Evolutionary conservation across 768 basidiomycete genomes (phyloP), one percentile per base, ranked within the genome.

Genomic region (Rhizopogon rudus): DNA sequence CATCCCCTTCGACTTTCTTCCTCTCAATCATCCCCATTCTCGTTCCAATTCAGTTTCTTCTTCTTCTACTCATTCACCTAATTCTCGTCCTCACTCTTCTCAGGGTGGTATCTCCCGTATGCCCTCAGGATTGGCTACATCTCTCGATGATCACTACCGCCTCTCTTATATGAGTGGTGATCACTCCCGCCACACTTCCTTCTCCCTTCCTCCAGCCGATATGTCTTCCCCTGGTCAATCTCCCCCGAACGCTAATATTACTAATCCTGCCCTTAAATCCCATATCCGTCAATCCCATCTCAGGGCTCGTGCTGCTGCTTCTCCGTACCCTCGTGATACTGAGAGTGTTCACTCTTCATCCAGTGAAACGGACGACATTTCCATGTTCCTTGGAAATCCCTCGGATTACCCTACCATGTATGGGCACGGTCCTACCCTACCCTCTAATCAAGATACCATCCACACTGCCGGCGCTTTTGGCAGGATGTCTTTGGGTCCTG

Each of bases 341-440:
- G 88, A 91, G 75, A 87, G 86, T 66, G 87, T 91, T 59, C 88
- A 92, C 64, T 91, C 90, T 10, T 91, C 89, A 42, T 91, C 88
- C 52, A 87, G 85, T 72, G 91, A 93, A 74, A 86, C 90, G n/a
- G 91, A 93, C 62, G 91, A 93, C 67, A 78, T 91, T 59, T 77
- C 87, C 61, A 84, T 91, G 84, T 91, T 82, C 71, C 78, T 91
- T 54, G 73, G 75, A 44, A 75, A 77, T 55, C 64, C 78, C 22
- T 70, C 81, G 53, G 87, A 89, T 54, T 90, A 91, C 67, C 77
- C 83, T 65, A 67, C 76, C 61, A 85, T 91, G 79, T 91, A 81
- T 66, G 75, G 75, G 43, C 71, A 73, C 14, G 71, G 61, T 61
- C 61, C 71, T 55, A 67, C 64, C 79, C 50, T 75, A 68, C 77